phyloP scores from a whole-genome alignment of 305 asterid genomes.

The Fraxinus sp. region DNA sequence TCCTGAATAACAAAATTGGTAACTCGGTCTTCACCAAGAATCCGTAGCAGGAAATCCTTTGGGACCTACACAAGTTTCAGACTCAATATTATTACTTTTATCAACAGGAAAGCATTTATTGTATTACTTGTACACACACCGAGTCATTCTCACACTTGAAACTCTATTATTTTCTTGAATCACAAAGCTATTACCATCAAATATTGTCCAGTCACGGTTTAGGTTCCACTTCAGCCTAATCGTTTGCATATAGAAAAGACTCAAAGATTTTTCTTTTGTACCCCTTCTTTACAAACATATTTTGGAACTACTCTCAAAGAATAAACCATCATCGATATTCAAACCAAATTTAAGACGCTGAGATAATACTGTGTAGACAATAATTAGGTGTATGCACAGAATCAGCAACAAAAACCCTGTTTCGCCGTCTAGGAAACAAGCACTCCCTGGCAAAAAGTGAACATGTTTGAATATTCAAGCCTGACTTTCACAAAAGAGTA shows the following conservation, averaged over 20 bases:
- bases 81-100: background rate
- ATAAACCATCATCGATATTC: background rate
- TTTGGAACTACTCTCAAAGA: background rate
- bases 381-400: background rate
- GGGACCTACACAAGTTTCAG: constrained; percentile 52
- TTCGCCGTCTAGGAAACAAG: background rate
- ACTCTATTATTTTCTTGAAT: background rate
- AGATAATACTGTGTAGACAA: background rate
- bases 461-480: background rate
- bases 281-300: background rate
- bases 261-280: background rate
- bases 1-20: constrained; percentile 68
- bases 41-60: constrained; percentile 59
- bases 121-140: background rate
- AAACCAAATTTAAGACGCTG: background rate
- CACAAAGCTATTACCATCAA: background rate
- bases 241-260: background rate
- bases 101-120: background rate
- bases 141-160: background rate
- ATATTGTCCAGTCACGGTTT: background rate
- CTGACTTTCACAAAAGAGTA: background rate
- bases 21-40: constrained; percentile 76
- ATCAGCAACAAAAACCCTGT: background rate
- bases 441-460: background rate
- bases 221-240: background rate